These are phyloP conservation scores for Metschnikowia santaceciliae DNA, from an alignment of 805 yeast genomes.

Conservation along the genomic window DNA sequence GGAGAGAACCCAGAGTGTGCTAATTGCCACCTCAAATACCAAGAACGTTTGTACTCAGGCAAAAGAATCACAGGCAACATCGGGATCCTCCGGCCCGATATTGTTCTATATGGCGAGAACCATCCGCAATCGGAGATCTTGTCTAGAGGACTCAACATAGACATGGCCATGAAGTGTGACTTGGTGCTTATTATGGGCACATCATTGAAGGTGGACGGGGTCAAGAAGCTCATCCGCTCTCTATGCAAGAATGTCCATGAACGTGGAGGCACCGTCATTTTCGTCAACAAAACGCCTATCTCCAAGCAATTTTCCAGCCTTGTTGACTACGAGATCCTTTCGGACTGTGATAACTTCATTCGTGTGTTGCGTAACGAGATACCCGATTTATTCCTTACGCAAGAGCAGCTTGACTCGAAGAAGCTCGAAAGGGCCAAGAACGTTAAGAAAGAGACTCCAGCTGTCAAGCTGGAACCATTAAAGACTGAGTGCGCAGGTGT, in stretches of 20 bases:
- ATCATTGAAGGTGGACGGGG: conserved; percentile 86
- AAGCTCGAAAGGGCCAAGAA: conserved; percentile 25
- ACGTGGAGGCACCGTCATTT: conserved; percentile 73
- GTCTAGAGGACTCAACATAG: conserved; percentile 64
- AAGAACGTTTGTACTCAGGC: conserved; percentile 59
- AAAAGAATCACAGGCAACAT: conserved; percentile 67
- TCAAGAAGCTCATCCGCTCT: conserved; percentile 67
- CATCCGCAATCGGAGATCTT: conserved; percentile 85
- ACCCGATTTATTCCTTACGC: conserved; percentile 62
- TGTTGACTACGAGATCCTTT: conserved; percentile 73
- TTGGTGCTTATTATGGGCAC: conserved; percentile 88
- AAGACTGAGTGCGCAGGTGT: neutral
- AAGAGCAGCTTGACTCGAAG: conserved; percentile 45
- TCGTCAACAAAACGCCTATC: conserved; percentile 67
- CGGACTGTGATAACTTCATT: conserved; percentile 85
- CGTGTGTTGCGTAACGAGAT: conserved; percentile 46
- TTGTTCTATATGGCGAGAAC: conserved; percentile 89
- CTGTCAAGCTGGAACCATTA: conserved; percentile 7
- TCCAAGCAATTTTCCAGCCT: conserved; percentile 63
- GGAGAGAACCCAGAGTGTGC: conserved; percentile 81
- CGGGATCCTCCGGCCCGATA: conserved; percentile 82
- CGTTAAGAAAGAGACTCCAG: conserved; percentile 5
- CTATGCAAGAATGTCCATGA: conserved; percentile 69
- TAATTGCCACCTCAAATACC: conserved; percentile 53
- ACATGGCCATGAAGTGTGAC: conserved; percentile 68